Conservation (phyloP, 2,329 filamentous ascomycete genomes). For the Dactylellina drechsleri region DNA sequence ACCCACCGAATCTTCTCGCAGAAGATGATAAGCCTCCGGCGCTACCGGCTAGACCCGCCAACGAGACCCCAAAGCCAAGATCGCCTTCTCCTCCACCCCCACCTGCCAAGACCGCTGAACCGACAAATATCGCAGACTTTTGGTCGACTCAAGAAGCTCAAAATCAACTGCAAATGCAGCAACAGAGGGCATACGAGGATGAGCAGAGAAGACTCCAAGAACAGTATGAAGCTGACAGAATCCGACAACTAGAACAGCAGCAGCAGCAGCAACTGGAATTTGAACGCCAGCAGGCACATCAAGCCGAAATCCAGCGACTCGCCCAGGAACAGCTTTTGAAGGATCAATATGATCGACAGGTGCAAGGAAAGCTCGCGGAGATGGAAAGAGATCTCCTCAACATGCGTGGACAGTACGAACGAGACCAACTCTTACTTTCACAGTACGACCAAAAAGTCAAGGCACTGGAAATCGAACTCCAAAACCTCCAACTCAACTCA, state of each 20-base stretch:
- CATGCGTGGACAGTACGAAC: slow-evolving; percentile 92
- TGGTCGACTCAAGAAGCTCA: slow-evolving; percentile 80
- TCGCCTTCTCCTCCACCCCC: slow-evolving; percentile 75
- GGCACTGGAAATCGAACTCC: slow-evolving; percentile 85
- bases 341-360: slow-evolving; percentile 92
- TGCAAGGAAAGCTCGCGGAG: slow-evolving; percentile 93
- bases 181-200: slow-evolving; percentile 93
- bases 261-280: slow-evolving; percentile 92
- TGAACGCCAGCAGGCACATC: slow-evolving; percentile 87
- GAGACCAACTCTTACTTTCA: slow-evolving; percentile 95
- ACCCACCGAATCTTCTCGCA: slow-evolving; percentile 85
- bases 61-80: slow-evolving; percentile 76
- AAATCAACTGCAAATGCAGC: slow-evolving; percentile 71
- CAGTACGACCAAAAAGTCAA: slow-evolving; percentile 95
- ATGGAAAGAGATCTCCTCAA: slow-evolving; percentile 94
- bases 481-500: slow-evolving; percentile 82
- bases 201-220: slow-evolving; percentile 90
- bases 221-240: slow-evolving; percentile 82
- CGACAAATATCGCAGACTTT: slow-evolving; percentile 95
- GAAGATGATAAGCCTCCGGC: slow-evolving; percentile 87
- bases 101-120: slow-evolving; percentile 77
- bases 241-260: slow-evolving; percentile 82
- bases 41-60: slow-evolving; percentile 77
- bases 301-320: slow-evolving; percentile 87
- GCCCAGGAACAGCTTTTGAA: slow-evolving; percentile 89